phyloP scores from a whole-genome alignment of 371 early-diverging fungal genomes.

The Mortierella sp. region DNA sequence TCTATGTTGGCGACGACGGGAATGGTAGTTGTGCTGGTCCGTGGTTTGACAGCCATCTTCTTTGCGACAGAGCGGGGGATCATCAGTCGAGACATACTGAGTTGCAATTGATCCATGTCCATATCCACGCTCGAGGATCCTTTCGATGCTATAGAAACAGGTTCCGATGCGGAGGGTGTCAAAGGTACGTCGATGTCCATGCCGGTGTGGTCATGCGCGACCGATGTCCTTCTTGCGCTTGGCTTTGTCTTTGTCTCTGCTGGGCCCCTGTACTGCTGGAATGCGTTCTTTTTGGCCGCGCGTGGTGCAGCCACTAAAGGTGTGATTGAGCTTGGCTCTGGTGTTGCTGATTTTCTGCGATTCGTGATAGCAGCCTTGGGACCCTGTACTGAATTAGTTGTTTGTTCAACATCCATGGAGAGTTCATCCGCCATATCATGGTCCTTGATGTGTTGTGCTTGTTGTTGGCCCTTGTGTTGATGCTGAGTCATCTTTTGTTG shows the following conservation, averaged over 20 bases:
- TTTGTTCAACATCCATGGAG: slow-evolving; percentile 30
- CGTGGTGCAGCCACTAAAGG: not conserved
- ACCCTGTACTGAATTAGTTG: not conserved
- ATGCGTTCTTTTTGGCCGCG: slow-evolving; percentile 28
- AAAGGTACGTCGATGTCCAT: slow-evolving; percentile 15
- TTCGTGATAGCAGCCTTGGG: not conserved
- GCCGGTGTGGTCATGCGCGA: not conserved
- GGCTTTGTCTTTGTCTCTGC: not conserved
- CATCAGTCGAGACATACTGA: slow-evolving; percentile 46
- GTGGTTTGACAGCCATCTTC: slow-evolving; percentile 18
- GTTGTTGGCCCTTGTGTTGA: not conserved
- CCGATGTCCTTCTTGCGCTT: not conserved
- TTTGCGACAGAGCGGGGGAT: slow-evolving; percentile 46
- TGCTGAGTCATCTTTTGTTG: slow-evolving; percentile 15
- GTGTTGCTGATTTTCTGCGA: not conserved
- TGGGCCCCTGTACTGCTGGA: slow-evolving; percentile 29
- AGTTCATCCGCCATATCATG: not conserved
- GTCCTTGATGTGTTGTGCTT: not conserved
- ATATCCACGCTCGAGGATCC: slow-evolving; percentile 17
- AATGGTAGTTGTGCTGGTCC: not conserved
- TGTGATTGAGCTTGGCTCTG: not conserved
- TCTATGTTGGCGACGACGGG: not conserved
- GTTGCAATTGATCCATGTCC: slow-evolving; percentile 47
- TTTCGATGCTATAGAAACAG: not conserved
- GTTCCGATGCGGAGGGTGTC: slow-evolving; percentile 1